A percentile compares a stretch with the other conserved stretches of the same genome.
Conservation (phyloP, 2,329 filamentous ascomycete genomes). For the Ascochyta pisi region DNA sequence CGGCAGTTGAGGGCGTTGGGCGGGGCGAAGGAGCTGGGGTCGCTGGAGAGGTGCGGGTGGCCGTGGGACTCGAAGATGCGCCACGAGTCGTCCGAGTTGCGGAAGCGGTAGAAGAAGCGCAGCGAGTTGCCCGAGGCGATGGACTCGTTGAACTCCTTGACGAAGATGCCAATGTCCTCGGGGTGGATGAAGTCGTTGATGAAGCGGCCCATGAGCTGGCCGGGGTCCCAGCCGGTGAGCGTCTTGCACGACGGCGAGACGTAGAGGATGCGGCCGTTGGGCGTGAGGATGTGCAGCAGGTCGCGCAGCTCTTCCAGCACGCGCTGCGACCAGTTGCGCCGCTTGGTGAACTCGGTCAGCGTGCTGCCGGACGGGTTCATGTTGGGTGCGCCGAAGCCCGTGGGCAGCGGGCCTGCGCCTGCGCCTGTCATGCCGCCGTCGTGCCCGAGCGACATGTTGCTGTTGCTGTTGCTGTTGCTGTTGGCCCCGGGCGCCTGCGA, state of each 20-base stretch:
- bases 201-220: slow-evolving; percentile 75
- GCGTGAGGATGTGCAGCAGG: slow-evolving; percentile 84
- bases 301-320: slow-evolving; percentile 90
- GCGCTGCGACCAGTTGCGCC: slow-evolving; percentile 83
- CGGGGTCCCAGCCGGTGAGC: slow-evolving; percentile 76
- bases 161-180: slow-evolving; percentile 83
- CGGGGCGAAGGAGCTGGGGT: slow-evolving; percentile 67
- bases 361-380: slow-evolving; percentile 59
- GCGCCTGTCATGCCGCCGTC: slow-evolving; percentile 54
- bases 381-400: slow-evolving; percentile 58
- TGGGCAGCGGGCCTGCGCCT: slow-evolving; percentile 63
- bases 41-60: slow-evolving; percentile 83
- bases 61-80: slow-evolving; percentile 90
- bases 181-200: slow-evolving; percentile 84
- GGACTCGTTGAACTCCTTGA: slow-evolving; percentile 86
- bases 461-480: slow-evolving; percentile 28
- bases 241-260: slow-evolving; percentile 78
- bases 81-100: slow-evolving; percentile 74
- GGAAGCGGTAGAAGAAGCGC: slow-evolving; percentile 86
- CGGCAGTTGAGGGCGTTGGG: slow-evolving; percentile 72
- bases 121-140: slow-evolving; percentile 81
- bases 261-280: slow-evolving; percentile 83
- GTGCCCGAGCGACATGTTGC: slow-evolving; percentile 26
- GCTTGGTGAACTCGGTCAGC: slow-evolving; percentile 70
- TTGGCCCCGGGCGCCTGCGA: slow-evolving; percentile 20